phyloP scores from a whole-genome alignment of 2,329 filamentous ascomycete genomes.

The Cytospora piceicola region DNA sequence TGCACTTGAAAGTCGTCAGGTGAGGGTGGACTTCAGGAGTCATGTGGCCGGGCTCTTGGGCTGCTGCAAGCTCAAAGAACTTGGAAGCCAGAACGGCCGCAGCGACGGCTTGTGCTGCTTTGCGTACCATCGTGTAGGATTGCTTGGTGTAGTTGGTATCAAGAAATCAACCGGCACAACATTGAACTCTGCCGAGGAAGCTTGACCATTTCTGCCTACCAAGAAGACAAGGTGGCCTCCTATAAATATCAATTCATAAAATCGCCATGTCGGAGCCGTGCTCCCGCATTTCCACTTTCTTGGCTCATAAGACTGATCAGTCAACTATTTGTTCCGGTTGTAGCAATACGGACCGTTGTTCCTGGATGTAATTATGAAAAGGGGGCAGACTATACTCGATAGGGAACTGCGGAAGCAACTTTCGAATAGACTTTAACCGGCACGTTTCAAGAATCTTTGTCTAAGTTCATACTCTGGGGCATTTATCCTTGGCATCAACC shows the following conservation, averaged over 20 bases:
- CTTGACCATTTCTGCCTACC: background rate
- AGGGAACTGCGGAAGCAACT: background rate
- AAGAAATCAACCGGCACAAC: too few species aligned
- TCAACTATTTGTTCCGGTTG: background rate
- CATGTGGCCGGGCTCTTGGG: slow-evolving; percentile 36
- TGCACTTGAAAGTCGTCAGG: slow-evolving; percentile 50
- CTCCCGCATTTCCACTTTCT: background rate
- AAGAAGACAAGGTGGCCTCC: too few species aligned
- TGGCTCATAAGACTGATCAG: background rate
- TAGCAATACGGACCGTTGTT: background rate
- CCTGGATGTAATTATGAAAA: background rate
- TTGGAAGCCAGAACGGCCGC: background rate
- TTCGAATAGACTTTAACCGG: background rate
- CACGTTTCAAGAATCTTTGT: too few species aligned
- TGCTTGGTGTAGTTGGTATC: background rate
- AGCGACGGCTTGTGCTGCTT: background rate
- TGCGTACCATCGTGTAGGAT: slow-evolving; percentile 10
- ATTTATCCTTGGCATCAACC: too few species aligned
- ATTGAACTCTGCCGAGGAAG: background rate
- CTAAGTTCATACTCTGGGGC: background rate
- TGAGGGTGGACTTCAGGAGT: slow-evolving; percentile 47
- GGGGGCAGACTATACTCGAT: background rate
- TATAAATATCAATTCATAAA: background rate
- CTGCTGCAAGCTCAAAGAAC: slow-evolving; percentile 32
- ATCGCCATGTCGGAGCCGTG: background rate